Base-by-base conservation (phyloP, 257 asterid species). In the Primulina tabacum region DNA sequence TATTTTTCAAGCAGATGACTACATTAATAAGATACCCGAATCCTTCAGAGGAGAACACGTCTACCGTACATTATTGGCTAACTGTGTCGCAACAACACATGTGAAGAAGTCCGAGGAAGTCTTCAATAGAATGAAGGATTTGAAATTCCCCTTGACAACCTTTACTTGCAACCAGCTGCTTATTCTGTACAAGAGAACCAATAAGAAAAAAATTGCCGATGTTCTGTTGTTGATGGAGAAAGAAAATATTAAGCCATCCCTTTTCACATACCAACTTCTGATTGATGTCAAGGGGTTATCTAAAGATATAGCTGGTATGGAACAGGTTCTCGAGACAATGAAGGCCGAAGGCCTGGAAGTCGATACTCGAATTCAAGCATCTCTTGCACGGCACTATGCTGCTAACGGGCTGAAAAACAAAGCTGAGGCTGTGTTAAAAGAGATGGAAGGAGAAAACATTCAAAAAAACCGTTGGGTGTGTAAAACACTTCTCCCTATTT, bases 271-370 rank as follows among this genome's bases (percentile, higher is more conserved):
- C 87, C 78, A 65, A 78, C 56, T 82, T 69, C 71, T 89, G 70
- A 78, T 90, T 33, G 90, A 83, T 68, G 65, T 78, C 33, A 86
- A 86, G 83, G 95, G 96, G 59, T 85, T 76, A n/a, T 47, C 80
- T 20, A 80, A 83, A 28, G 96, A 93, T 82, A 82, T 90, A n/a
- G 24, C 70, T 6, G 95, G 89, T 53, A 86, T 93, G 94, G 98
- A 90, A 65, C 78, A 83, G 60, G 43, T 89, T 56, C 70, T 90
- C 0, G 94, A 87, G 82, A 77, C 79, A 32, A 87, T 93, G 96
- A 86, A 84, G 68, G 75, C 77, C 7, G 88, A 85, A 10, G 96
- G 92, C n/a, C 6, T 83, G 12, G 78, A 83, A 71, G 87, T 85
- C 60, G 79, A 75, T 69, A 18, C 65, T 18, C 38, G 17, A 18